phyloP scores from a whole-genome alignment of 805 yeast genomes.

The Pichia nakasei region DNA sequence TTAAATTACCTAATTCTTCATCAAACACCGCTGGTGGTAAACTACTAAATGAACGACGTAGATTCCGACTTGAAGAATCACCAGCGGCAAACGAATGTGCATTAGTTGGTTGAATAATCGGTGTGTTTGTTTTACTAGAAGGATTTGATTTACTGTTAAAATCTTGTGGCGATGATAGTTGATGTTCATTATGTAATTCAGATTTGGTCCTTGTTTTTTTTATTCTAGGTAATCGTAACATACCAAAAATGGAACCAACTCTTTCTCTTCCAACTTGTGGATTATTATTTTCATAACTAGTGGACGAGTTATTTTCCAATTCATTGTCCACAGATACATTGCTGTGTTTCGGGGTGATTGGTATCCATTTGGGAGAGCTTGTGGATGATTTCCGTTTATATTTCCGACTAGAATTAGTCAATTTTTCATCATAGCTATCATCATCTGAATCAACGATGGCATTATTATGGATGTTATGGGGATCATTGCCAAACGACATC shows the following conservation, averaged over 20 bases:
- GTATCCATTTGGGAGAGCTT: no score
- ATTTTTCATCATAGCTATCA: background rate
- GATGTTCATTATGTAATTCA: background rate
- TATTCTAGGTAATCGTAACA: conserved; percentile 1
- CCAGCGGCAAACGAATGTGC: conserved; percentile 10
- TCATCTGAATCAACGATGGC: background rate
- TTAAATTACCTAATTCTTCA: conserved; percentile 1
- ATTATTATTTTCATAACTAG: background rate
- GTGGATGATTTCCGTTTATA: background rate
- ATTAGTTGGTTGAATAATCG: conserved; percentile 7
- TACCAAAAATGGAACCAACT: background rate
- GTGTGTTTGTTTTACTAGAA: background rate
- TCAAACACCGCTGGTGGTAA: background rate
- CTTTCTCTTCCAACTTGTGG: background rate
- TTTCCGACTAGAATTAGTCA: background rate
- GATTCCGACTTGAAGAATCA: background rate
- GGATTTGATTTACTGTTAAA: background rate
- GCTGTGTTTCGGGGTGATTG: background rate
- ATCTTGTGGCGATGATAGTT: background rate
- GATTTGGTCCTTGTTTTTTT: conserved; percentile 1
- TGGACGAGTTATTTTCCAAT: background rate
- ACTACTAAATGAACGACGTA: background rate
- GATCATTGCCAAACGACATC: background rate
- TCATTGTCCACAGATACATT: background rate
- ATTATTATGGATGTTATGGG: background rate